Evolutionary conservation across 2,329 filamentous ascomycete genomes (phyloP), one percentile per base, ranked within the genome.

Genomic region (Bretziella fagacearum): DNA sequence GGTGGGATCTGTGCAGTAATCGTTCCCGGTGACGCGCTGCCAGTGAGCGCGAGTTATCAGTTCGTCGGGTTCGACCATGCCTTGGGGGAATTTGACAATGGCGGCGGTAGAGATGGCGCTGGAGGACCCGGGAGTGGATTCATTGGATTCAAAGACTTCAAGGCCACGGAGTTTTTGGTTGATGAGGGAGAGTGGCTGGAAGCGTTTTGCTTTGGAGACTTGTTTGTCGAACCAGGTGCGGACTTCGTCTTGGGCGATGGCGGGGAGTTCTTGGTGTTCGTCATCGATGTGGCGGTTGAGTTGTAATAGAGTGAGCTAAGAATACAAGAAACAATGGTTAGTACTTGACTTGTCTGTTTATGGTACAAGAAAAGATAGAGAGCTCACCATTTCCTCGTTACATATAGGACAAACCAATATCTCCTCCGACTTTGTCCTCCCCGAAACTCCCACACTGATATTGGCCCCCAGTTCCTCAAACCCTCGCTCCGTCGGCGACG

Each of bases 201-300:
- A 94, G 54, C 80, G 80, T 63, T 91, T 94, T 8, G 87, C 87
- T 61, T 93, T 94, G 54, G 83, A 73, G 63, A 95, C 87, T 63
- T 94, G 87, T 58, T 84, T 82, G 66, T 93, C 84, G 64, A 95
- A 93, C 87, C 87, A 95, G 33, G 86, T 89, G 66, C 93, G 93
- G 56, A 94, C 86, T 63, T 95, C 85, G 62, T 94, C 84, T 59
- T 94, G 87, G 58, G 86, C 80, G 51, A 85, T 74, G 53, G 84
- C 83, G 59, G 93, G 82, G 11, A 95, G 73, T 58, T 94, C 87
- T 60, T 87, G 82, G 64, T 95, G 87, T 52, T 70, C 77, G 60
- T 95, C 87, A 65, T 95, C 87, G 58, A 95, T 74, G 54, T 77
- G 73, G 55, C 69, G 77, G 60, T 98, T 96, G 33, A 98, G 68